phyloP scores from a whole-genome alignment of 2,329 filamentous ascomycete species.

The Aspergillus sp. region DNA sequence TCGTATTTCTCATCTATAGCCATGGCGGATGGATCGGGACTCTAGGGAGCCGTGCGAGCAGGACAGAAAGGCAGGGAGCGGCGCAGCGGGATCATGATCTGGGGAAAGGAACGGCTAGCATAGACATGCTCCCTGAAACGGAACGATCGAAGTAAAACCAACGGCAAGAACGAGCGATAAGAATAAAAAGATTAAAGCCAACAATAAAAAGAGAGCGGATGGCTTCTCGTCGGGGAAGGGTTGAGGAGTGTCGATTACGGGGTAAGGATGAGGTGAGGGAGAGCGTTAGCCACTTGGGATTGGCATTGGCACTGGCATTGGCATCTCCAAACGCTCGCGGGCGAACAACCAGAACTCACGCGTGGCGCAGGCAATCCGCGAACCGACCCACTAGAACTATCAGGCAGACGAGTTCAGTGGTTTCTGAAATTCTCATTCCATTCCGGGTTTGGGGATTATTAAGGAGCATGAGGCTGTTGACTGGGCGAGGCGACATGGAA shows the following conservation, averaged over 20 bases:
- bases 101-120: conserved; percentile 31
- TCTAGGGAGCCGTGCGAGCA: conserved; percentile 33
- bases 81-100: conserved; percentile 42
- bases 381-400: conserved; percentile 16
- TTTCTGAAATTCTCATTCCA: background rate
- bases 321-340: background rate
- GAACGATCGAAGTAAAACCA: conserved; percentile 12
- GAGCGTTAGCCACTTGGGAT: conserved; percentile 9
- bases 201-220: conserved; percentile 3
- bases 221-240: conserved; percentile 1
- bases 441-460: background rate
- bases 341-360: conserved; percentile 2
- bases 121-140: conserved; percentile 28
- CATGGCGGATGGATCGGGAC: conserved; percentile 36
- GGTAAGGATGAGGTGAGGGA: conserved; percentile 9
- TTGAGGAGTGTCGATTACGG: conserved; percentile 1
- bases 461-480: background rate
- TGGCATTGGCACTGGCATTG: background rate
- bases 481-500: background rate
- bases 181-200: conserved; percentile 6
- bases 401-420: conserved; percentile 16
- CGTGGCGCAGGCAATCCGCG: conserved; percentile 17
- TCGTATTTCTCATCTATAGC: conserved; percentile 54
- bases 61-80: conserved; percentile 28
- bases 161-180: background rate